Conservation (phyloP, 139 green algal genomes). For the Micractinium sp. region DNA sequence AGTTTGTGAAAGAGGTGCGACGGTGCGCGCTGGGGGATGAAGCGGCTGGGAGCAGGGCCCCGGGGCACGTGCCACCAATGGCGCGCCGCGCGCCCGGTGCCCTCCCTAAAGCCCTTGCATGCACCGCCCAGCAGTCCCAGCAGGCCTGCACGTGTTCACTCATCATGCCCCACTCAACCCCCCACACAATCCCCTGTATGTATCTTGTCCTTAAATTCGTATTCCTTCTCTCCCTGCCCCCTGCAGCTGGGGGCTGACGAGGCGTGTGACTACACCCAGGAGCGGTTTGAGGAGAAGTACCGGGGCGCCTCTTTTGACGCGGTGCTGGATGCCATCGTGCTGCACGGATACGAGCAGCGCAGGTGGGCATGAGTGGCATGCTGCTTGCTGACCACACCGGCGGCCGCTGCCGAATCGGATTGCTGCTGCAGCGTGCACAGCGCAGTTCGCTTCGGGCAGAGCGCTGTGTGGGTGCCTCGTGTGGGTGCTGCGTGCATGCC, state of each 20-base stretch:
- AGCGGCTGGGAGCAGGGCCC: neutral
- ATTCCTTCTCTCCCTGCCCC: neutral
- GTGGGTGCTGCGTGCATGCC: too few species aligned
- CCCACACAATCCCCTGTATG: too few species aligned
- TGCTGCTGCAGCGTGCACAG: too few species aligned
- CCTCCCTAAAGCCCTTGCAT: neutral
- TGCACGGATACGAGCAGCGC: conserved; percentile 11
- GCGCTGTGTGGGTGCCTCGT: neutral
- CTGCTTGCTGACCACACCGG: too few species aligned
- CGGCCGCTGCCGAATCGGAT: too few species aligned
- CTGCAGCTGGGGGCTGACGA: conserved; percentile 24
- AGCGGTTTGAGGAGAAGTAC: neutral
- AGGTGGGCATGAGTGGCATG: conserved; percentile 6
- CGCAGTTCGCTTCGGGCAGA: neutral
- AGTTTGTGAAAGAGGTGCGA: neutral
- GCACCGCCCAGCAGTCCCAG: neutral
- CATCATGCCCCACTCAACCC: neutral
- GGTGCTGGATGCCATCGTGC: neutral
- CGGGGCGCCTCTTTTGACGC: neutral
- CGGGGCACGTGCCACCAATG: too few species aligned
- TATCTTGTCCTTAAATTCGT: neutral
- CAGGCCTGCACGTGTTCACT: neutral
- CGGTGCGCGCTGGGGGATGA: neutral
- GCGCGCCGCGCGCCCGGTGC: neutral
- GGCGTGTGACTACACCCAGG: conserved; percentile 15